phyloP scores from a whole-genome alignment of 345 rosid species.

The Rhodamnia argentea region DNA sequence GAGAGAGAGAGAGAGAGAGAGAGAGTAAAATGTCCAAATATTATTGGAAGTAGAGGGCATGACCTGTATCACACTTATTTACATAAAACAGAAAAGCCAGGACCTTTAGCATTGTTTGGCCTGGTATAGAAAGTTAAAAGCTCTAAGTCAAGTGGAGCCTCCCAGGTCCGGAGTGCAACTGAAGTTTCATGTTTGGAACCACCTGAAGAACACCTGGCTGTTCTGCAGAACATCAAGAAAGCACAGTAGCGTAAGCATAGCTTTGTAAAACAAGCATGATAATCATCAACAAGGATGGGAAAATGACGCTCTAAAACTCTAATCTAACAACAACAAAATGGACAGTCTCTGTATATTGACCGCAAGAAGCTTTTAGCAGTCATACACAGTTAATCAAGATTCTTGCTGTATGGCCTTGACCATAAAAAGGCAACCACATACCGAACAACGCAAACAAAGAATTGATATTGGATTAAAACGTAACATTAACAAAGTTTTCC shows the following conservation, averaged over 20 bases:
- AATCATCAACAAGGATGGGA: neutral
- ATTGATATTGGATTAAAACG: neutral
- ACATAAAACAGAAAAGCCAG: neutral
- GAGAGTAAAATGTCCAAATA: neutral
- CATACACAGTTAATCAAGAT: neutral
- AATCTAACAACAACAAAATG: neutral
- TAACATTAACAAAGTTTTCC: neutral
- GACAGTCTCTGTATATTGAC: neutral
- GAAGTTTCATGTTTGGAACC: constrained; percentile 47
- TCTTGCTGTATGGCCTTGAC: neutral
- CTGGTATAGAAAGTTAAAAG: neutral
- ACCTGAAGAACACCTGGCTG: constrained; percentile 91
- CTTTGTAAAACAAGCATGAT: neutral
- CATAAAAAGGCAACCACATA: neutral
- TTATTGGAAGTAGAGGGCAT: neutral
- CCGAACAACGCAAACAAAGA: neutral
- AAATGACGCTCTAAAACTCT: neutral
- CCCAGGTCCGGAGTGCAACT: constrained; percentile 46
- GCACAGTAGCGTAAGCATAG: neutral
- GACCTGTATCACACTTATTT: neutral
- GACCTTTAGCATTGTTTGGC: neutral
- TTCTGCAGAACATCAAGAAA: constrained; percentile 26
- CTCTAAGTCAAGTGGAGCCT: constrained; percentile 14
- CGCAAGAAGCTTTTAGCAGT: neutral
- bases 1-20: neutral